These are phyloP conservation scores for Pseudophaeomoniella oleicola DNA, from an alignment of 2,329 filamentous ascomycete genomes.

Conservation along the genomic window DNA sequence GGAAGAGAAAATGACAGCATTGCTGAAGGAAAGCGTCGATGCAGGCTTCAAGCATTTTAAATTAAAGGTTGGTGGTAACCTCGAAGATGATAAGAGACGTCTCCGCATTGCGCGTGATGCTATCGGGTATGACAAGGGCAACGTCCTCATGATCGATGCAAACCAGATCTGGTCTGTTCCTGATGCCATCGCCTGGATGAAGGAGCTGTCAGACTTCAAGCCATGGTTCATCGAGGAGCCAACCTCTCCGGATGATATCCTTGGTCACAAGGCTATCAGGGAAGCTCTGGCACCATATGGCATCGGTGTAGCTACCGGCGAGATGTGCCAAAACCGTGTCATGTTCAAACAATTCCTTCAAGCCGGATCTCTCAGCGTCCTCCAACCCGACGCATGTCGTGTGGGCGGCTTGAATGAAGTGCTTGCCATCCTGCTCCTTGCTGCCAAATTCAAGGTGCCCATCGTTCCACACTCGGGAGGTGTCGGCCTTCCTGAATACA, in stretches of 20 bases:
- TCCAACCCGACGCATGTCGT: constrained; percentile 9
- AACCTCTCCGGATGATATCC: constrained; percentile 9
- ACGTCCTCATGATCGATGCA: constrained; percentile 22
- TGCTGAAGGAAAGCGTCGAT: constrained; percentile 1
- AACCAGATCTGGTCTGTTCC: constrained; percentile 12
- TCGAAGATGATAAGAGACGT: constrained; percentile 7
- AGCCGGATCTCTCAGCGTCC: constrained; percentile 8
- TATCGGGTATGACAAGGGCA: constrained; percentile 32
- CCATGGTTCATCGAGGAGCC: constrained; percentile 34
- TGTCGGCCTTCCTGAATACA: constrained; percentile 85
- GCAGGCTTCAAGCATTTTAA: constrained; percentile 9
- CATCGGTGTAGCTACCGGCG: constrained; percentile 11
- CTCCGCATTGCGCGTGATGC: constrained; percentile 7
- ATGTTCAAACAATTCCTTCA: constrained; percentile 13
- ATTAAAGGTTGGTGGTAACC: constrained; percentile 9
- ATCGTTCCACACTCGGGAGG: constrained; percentile 83
- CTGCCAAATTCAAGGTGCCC: constrained; percentile 52
- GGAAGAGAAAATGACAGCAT: constrained; percentile 64
- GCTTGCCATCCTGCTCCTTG: constrained; percentile 76
- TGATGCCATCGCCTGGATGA: constrained; percentile 12
- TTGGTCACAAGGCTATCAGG: constrained; percentile 10
- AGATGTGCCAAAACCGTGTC: constrained; percentile 11
- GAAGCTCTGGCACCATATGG: constrained; percentile 8
- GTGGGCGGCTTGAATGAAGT: constrained; percentile 28
- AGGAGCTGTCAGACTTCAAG: constrained; percentile 10